These are phyloP conservation scores for Backusella australiensis DNA, from an alignment of 192 early-diverging fungal species.

Conservation along the genomic window DNA sequence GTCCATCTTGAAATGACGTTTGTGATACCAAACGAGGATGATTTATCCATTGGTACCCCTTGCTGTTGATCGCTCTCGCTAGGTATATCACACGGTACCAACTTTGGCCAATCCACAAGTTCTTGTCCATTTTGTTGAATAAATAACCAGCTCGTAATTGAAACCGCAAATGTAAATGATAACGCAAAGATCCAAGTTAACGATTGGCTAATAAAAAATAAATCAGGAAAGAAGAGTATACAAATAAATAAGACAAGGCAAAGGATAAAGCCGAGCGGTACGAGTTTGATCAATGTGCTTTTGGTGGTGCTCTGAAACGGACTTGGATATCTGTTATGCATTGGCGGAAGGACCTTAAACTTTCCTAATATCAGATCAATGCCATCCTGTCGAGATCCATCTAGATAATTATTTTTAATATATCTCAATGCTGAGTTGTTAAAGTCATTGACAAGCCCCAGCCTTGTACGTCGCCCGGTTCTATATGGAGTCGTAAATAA, in stretches of 20 bases:
- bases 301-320: neutral
- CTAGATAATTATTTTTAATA: constrained; percentile 90
- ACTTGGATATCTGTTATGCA: constrained; percentile 33
- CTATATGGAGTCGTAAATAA: constrained; percentile 28
- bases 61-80: neutral
- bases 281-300: neutral
- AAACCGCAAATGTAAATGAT: constrained; percentile 39
- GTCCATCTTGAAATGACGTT: neutral
- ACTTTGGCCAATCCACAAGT: constrained; percentile 53
- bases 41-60: neutral
- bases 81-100: constrained; percentile 25
- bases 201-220: constrained; percentile 14
- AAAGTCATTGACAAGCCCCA: constrained; percentile 77
- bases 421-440: constrained; percentile 82
- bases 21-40: neutral
- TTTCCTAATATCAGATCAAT: constrained; percentile 83
- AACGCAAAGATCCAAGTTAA: constrained; percentile 25
- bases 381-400: constrained; percentile 90
- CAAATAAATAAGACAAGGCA: constrained; percentile 18
- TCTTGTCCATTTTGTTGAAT: constrained; percentile 42
- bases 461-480: constrained; percentile 81
- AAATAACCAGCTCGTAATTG: constrained; percentile 31
- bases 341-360: constrained; percentile 38
- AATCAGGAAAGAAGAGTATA: constrained; percentile 40
- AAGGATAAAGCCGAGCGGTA: constrained; percentile 7